Evolutionary conservation across 805 yeast genomes (phyloP), one percentile per base, ranked within the genome.

Genomic region (Komagataella pastoris): DNA sequence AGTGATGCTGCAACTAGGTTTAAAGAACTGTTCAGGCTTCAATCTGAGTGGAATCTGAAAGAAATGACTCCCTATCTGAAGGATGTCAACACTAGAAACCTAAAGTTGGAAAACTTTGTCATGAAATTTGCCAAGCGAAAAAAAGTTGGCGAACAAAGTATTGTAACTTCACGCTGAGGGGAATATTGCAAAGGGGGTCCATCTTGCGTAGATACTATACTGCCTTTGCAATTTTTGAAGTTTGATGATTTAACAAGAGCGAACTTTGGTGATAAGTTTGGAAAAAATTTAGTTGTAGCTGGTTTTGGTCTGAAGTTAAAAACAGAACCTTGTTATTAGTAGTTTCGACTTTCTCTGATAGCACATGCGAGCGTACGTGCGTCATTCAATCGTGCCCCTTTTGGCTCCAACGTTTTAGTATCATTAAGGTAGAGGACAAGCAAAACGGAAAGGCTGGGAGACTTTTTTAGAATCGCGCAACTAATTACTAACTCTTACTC

Each of bases 1-100:
- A 50, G 53, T 3, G 79, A 79, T 48, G 69, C 79, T 0, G 65
- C 61, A 6, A 66, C 61, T 6, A 66, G 93, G 53, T 72, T 85
- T 56, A 67, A 69, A 45, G 65, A 70, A 50, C 65, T 85, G 23
- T 80, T 85, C 58, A 64, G 68, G 24, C 54, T 75, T 47, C 86
- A 84, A 61, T 57, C 72, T 0, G 66, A 68, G 7, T 85, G 93
- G 93, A 73, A 68, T 0, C 52, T 83, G n/a, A 68, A 69, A 0
- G 89, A 84, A 24, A 69, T 85, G 3, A 69, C 65, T 47, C 90
- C 93, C 7, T 83, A 78, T 58, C 64, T 88, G 10, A 75, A 72
- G 17, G 84, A 81, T 46, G 62, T 85, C 36, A 80, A 83, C 60
- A 65, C 65, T 2, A 76, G 75, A 52, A 75, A 74, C 7, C 52